Evolutionary conservation across 116 monocot genomes (phyloP).

Genomic region (Dioscorea cayenensis): DNA sequence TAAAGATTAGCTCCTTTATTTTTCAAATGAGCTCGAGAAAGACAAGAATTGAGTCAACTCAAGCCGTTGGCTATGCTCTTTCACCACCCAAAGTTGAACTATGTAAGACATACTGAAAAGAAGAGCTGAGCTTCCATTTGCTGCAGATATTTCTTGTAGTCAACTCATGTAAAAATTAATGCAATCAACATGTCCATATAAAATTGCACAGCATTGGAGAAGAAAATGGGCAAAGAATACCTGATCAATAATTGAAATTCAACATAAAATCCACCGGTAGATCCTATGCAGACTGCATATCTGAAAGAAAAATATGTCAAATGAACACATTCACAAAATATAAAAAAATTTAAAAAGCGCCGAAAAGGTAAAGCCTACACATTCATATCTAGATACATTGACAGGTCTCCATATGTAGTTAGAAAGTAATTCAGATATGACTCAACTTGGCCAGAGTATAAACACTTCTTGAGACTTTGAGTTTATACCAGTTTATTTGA

Average conservation of each 20-base stretch:
- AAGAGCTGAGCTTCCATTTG: neutral
- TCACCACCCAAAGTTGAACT: neutral
- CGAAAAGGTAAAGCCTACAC: no score
- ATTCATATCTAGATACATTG: no score
- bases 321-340: neutral
- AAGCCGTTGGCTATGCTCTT: neutral
- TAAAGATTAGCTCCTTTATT: neutral
- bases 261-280: neutral
- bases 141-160: neutral
- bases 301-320: neutral
- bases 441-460: no score
- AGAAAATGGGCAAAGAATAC: neutral
- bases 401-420: no score
- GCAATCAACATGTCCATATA: neutral
- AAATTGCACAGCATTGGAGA: neutral
- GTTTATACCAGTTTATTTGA: no score
- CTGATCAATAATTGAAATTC: neutral
- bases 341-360: no score
- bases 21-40: no score
- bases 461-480: no score
- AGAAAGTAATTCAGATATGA: no score
- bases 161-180: neutral
- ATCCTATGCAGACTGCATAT: neutral
- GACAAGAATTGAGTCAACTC: neutral
- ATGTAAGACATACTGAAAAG: neutral